A percentile compares a stretch with the other conserved stretches of the same genome.
These are phyloP conservation scores for Keithomyces neogunnii DNA, from an alignment of 2,329 filamentous ascomycete genomes.

Conservation along the genomic window DNA sequence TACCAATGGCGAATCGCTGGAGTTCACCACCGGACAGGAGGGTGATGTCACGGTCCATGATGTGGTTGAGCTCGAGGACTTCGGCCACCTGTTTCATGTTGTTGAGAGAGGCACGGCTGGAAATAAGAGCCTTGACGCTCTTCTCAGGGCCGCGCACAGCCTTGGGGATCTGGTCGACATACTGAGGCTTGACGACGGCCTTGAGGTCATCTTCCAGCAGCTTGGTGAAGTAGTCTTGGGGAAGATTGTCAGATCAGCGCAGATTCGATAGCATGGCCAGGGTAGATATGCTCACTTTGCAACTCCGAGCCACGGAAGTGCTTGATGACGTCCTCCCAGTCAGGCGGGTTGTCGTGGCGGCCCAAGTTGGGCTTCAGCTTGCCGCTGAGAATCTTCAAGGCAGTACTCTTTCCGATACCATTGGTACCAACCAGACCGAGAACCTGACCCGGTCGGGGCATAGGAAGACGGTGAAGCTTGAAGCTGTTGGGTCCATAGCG, in stretches of 20 bases:
- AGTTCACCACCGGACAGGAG: slow-evolving; percentile 94
- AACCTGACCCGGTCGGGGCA: slow-evolving; percentile 91
- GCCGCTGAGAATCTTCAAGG: slow-evolving; percentile 94
- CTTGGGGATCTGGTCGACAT: slow-evolving; percentile 95
- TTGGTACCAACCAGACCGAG: slow-evolving; percentile 96
- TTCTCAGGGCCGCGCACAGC: slow-evolving; percentile 78
- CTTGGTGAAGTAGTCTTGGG: slow-evolving; percentile 88
- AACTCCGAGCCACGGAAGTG: slow-evolving; percentile 96
- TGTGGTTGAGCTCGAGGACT: slow-evolving; percentile 76
- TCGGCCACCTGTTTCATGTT: slow-evolving; percentile 79
- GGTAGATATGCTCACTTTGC: slow-evolving; percentile 59
- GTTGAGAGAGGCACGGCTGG: slow-evolving; percentile 64
- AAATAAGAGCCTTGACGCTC: slow-evolving; percentile 70
- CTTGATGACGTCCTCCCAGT: slow-evolving; percentile 99
- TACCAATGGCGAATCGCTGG: slow-evolving; percentile 94
- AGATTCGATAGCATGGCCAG: background rate
- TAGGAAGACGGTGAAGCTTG: slow-evolving; percentile 95
- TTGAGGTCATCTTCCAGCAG: slow-evolving; percentile 94
- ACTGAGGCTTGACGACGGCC: slow-evolving; percentile 97
- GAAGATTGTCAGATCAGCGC: background rate
- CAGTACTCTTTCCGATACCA: slow-evolving; percentile 99
- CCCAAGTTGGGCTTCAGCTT: slow-evolving; percentile 98
- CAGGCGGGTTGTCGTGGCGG: slow-evolving; percentile 88
- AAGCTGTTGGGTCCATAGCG: slow-evolving; percentile 99
- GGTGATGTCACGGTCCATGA: slow-evolving; percentile 84